Base-by-base conservation (phyloP, 352 stramenopile genomes). In the Pythium angustatum region DNA sequence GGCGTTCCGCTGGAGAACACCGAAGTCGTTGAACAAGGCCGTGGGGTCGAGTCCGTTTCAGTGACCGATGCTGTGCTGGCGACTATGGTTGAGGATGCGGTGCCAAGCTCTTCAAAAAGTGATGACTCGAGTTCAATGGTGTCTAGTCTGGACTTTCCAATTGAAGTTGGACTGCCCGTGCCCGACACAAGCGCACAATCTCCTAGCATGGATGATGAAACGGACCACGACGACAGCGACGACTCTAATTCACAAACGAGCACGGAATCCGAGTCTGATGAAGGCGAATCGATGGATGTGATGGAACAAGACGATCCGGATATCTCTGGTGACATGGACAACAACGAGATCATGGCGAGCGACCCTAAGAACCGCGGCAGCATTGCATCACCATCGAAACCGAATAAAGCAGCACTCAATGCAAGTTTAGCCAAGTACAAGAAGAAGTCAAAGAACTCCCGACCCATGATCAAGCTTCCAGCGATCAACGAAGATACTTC, bases 341-440 rank as follows among this genome's bases (percentile, higher is more conserved):
- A 58, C 50, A 78, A 90, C 15, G 72, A 88, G 27, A 81, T 91
- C 68, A 73, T 73, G 21, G 12, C 83, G 77, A 68, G 54, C 31
- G 65, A 71, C 45, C 71, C 72, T 12, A 47, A 55, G 26, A 64
- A 15, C 17, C 49, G 45, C 5, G 58, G 53, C 3, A 72, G 58
- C n/a, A 53, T 50, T 7, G 48, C 51, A 7, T 62, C 65, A 19
- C 45, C 65, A 38, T 36, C 34, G 12, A 72, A 72, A 41, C 51
- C 52, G 4, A 68, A 60, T 28, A 72, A 72, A 33, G 58, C 65
- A 2, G 65, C 59, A 14, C 11, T 72, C 10, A 77, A 83, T 54
- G 80, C 81, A 10, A 91, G 86, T 57, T 67, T 90, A 38, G 77
- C 81, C 12, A 92, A 90, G 65, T 92, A 91, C 69, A 80, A 87